Percentiles rank a stretch among this genome's conserved stretches.
Evolutionary conservation across 805 yeast species (phyloP).

Genomic region (Nakazawaea wyomingensis): DNA sequence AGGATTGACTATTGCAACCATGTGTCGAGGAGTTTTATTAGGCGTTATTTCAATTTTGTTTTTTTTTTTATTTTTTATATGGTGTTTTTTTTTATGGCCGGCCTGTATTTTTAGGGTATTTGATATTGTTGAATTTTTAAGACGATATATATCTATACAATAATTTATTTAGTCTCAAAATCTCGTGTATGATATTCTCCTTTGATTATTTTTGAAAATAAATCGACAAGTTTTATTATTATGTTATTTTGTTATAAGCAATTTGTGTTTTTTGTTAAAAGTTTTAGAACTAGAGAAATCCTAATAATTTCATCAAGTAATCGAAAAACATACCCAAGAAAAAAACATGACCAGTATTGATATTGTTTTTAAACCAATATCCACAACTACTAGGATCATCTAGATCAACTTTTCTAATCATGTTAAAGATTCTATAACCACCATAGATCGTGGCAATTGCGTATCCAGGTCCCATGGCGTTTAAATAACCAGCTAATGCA

Average conservation of each 20-base stretch:
- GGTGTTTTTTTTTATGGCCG: no score
- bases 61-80: no score
- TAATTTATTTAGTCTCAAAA: no score
- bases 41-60: neutral
- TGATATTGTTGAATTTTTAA: no score
- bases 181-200: no score
- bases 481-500: constrained; percentile 63
- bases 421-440: constrained; percentile 58
- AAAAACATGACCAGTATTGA: constrained; percentile 66
- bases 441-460: constrained; percentile 61
- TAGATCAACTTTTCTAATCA: constrained; percentile 71
- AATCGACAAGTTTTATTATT: no score
- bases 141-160: no score
- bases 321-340: constrained; percentile 65
- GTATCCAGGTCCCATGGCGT: constrained; percentile 87
- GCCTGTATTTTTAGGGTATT: no score
- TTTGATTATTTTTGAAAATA: no score
- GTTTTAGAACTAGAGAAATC: constrained; percentile 30
- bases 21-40: neutral
- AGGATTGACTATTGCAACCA: no score
- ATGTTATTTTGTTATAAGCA: no score
- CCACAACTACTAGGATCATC: constrained; percentile 81
- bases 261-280: neutral
- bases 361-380: constrained; percentile 71
- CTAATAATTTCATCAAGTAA: constrained; percentile 46